phyloP scores from a whole-genome alignment of 2,329 filamentous ascomycete genomes.

The Clarireedia paspali region DNA sequence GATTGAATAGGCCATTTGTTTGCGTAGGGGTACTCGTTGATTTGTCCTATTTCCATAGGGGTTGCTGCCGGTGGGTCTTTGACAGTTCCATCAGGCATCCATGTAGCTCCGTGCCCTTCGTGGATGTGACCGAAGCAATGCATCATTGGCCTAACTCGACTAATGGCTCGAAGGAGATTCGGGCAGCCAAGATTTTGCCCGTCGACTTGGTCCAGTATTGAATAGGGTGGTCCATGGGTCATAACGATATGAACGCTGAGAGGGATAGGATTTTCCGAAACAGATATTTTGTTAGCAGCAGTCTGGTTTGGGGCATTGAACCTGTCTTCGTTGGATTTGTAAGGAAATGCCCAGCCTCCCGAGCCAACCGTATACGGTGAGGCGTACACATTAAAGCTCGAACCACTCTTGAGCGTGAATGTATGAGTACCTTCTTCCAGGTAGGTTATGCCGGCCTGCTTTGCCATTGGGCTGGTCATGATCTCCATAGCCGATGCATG shows the following conservation, averaged over 20 bases:
- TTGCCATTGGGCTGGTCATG: slow-evolving; percentile 8
- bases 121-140: slow-evolving; percentile 55
- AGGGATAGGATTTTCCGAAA: slow-evolving; percentile 13
- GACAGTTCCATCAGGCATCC: slow-evolving; percentile 32
- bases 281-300: slow-evolving; percentile 3
- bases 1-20: slow-evolving; percentile 27
- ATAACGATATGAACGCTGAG: slow-evolving; percentile 31
- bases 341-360: slow-evolving; percentile 19
- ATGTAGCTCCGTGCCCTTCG: slow-evolving; percentile 49
- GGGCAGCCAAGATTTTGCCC: slow-evolving; percentile 35
- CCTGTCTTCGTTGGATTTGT: slow-evolving; percentile 12
- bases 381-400: slow-evolving; percentile 20
- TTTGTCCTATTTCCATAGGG: slow-evolving; percentile 18
- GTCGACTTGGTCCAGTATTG: slow-evolving; percentile 25
- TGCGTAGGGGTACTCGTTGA: slow-evolving; percentile 34
- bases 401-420: slow-evolving; percentile 20
- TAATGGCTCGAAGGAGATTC: slow-evolving; percentile 39
- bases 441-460: slow-evolving; percentile 14
- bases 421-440: slow-evolving; percentile 12
- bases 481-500: slow-evolving; percentile 5
- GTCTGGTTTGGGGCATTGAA: slow-evolving; percentile 10
- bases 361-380: slow-evolving; percentile 18
- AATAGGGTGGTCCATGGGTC: slow-evolving; percentile 33
- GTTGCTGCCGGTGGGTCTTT: slow-evolving; percentile 29
- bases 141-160: slow-evolving; percentile 36